Evolutionary conservation across 164 flowering plant species (phyloP).

Genomic region (Stephania yunnanensis): DNA sequence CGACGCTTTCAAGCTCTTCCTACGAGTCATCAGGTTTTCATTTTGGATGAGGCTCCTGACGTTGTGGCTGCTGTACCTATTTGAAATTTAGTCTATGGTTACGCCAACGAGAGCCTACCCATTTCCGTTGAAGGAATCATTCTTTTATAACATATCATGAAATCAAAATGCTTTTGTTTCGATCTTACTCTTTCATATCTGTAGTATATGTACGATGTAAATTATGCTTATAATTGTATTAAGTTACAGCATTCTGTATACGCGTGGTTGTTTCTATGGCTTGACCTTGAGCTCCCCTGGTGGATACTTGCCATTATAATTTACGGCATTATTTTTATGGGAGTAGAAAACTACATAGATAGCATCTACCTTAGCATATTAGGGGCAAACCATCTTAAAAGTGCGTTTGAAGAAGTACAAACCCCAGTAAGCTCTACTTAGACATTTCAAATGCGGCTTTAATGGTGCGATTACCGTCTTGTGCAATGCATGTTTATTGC

Average conservation of each 20-base stretch:
- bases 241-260: neutral
- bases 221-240: constrained; percentile 3
- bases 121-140: neutral
- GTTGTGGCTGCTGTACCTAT: neutral
- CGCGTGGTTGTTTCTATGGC: neutral
- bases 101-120: neutral
- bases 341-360: too few relatives aligned
- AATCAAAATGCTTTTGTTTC: constrained; percentile 34
- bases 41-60: constrained; percentile 52
- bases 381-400: too few relatives aligned
- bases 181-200: neutral
- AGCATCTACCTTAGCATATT: too few relatives aligned
- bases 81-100: neutral
- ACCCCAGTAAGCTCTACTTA: too few relatives aligned
- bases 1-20: constrained; percentile 53
- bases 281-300: neutral
- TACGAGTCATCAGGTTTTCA: constrained; percentile 72
- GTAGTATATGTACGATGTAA: constrained; percentile 5
- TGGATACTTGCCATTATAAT: neutral
- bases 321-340: too few relatives aligned
- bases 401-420: too few relatives aligned
- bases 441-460: too few relatives aligned
- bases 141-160: constrained; percentile 8
- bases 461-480: too few relatives aligned
- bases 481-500: too few relatives aligned